Evolutionary conservation across 2,329 filamentous ascomycete species (phyloP).

Genomic region (Penicillium hesseltinei): DNA sequence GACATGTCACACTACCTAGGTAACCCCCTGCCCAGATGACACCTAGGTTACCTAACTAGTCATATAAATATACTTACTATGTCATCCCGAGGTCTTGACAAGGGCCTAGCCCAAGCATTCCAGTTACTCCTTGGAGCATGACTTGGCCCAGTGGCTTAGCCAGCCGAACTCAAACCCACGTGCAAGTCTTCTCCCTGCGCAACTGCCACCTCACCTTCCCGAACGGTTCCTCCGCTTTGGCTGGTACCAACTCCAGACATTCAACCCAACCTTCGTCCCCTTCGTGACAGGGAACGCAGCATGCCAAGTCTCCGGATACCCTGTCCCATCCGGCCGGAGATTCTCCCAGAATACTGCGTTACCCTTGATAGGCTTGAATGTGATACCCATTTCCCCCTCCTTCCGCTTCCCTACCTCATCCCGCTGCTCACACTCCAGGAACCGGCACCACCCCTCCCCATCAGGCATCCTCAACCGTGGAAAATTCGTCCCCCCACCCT

Average conservation of each 20-base stretch:
- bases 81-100: neutral
- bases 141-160: conserved; percentile 7
- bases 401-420: neutral
- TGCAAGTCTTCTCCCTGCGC: neutral
- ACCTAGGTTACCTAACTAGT: no score
- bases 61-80: neutral
- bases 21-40: neutral
- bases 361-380: conserved; percentile 57
- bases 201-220: neutral
- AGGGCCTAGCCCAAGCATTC: conserved; percentile 7
- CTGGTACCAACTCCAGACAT: conserved; percentile 65
- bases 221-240: conserved; percentile 20
- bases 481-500: conserved; percentile 62
- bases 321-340: conserved; percentile 53
- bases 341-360: conserved; percentile 66
- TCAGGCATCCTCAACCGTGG: conserved; percentile 49
- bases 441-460: conserved; percentile 54
- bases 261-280: conserved; percentile 60
- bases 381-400: conserved; percentile 45
- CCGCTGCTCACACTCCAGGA: conserved; percentile 53
- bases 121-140: neutral
- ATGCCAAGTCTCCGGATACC: conserved; percentile 61
- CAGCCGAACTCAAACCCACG: conserved; percentile 1
- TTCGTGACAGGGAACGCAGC: conserved; percentile 57
- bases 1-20: neutral